Evolutionary conservation across 345 rosid species (phyloP).

Genomic region (Stellera chamaejasme): DNA sequence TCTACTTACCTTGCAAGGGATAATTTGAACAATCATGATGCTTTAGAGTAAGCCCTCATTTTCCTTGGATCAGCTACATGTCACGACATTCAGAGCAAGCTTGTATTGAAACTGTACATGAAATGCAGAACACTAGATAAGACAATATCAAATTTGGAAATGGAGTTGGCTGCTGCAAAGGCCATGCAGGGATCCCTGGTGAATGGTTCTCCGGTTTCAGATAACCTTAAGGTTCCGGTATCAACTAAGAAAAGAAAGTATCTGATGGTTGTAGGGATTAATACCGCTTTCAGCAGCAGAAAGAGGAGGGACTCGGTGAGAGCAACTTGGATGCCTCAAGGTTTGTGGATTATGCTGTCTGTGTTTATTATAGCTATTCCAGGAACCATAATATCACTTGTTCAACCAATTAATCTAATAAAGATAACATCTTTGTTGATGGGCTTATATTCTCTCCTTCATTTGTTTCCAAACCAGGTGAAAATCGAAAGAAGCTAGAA

Average conservation of each 20-base stretch:
- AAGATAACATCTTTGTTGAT: background rate
- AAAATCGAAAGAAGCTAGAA: conserved; percentile 78
- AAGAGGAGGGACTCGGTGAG: conserved; percentile 94
- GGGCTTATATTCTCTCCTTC: background rate
- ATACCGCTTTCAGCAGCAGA: conserved; percentile 94
- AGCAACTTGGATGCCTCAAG: conserved; percentile 97
- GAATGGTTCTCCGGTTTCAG: conserved; percentile 54
- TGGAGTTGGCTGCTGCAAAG: conserved; percentile 75
- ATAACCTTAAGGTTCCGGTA: conserved; percentile 25
- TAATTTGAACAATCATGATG: conserved; percentile 55
- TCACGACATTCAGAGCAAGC: background rate
- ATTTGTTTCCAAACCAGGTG: conserved; percentile 35
- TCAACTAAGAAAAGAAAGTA: conserved; percentile 41
- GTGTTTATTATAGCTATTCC: background rate
- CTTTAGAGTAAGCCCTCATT: conserved; percentile 41
- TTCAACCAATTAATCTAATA: background rate
- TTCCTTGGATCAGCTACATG: background rate
- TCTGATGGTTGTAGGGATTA: conserved; percentile 84
- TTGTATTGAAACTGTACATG: conserved; percentile 7
- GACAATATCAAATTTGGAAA: conserved; percentile 66
- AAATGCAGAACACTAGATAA: conserved; percentile 52
- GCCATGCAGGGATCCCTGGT: conserved; percentile 58
- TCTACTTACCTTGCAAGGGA: conserved; percentile 44
- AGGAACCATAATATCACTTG: background rate
- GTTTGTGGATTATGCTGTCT: conserved; percentile 27